Evolutionary conservation across 2,329 filamentous ascomycete genomes (phyloP), one percentile per base, ranked within the genome.

Genomic region (Emericellopsis atlantica): DNA sequence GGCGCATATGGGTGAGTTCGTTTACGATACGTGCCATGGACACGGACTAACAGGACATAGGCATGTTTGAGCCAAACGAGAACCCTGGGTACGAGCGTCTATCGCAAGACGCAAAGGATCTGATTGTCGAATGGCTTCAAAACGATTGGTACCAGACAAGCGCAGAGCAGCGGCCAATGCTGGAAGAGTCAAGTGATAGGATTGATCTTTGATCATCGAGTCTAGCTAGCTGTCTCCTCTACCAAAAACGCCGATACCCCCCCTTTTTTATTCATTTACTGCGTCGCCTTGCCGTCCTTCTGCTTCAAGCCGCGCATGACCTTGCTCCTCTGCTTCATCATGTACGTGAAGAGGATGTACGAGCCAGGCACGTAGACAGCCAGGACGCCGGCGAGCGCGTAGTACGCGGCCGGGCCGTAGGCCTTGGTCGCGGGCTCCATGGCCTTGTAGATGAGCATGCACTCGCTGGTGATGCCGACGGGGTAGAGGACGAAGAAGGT

Each of bases 401-500:
- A 80, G 26, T 9, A 29, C 41, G 72, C 73, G 52, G 76, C 53
- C 61, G 63, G 46, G 56, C 66, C 53, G 62, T 66, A 48, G 59
- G 66, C 47, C 52, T 64, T 38, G 6, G 49, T 55, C 2, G 77
- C 77, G 2, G 83, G 79, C 11, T 62, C 69, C 38, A 82, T 72
- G 1, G 85, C 79, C 43, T 85, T 79, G 56, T 79, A 86, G 40
- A 96, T 79, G 53, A 95, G 72, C 61, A 74, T 77, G 53, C 83
- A 85, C 71, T 98, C 92, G 64, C 84, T 92, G 33, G 74, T 70
- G 55, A 96, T 95, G 34, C 92, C 92, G 44, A 96, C 59, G 1
- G 92, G 92, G 63, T 98, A 98, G 18, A 98, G 74, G 32, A 95
- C 66, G 53, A 86, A 87, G 64, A 98, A 98, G 7, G 85, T 88